A percentile compares a stretch with the other conserved stretches of the same genome.
Conservation (phyloP, 139 green algal genomes). For the Auxenochlorella protothecoides region DNA sequence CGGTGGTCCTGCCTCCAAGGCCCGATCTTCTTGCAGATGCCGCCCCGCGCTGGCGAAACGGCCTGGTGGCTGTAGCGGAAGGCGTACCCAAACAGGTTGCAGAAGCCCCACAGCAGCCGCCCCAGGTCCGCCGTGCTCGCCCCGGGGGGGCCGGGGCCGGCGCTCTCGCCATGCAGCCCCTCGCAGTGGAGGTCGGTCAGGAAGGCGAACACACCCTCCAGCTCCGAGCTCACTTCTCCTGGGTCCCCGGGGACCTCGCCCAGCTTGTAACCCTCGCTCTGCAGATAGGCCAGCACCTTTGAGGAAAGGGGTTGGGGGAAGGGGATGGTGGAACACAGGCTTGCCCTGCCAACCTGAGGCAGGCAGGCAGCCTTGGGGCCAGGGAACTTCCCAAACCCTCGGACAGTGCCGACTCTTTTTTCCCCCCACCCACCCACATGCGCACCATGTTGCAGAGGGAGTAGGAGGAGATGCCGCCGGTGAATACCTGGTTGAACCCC, state of each 20-base stretch:
- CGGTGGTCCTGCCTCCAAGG: slow-evolving; percentile 23
- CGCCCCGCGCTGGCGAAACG: slow-evolving; percentile 41
- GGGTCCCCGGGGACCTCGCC: background rate
- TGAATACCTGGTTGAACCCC: slow-evolving; percentile 63
- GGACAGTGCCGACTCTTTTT: no score
- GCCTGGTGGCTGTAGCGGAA: slow-evolving; percentile 40
- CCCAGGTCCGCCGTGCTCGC: slow-evolving; percentile 34
- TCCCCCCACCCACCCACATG: background rate
- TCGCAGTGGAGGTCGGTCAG: slow-evolving; percentile 5
- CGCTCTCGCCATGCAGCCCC: background rate
- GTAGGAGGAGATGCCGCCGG: slow-evolving; percentile 60
- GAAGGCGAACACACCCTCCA: slow-evolving; percentile 13
- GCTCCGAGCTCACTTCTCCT: background rate
- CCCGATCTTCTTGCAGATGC: slow-evolving; percentile 34
- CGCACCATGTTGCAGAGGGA: slow-evolving; percentile 53
- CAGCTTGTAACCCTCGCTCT: slow-evolving; percentile 21
- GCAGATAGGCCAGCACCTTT: slow-evolving; percentile 48
- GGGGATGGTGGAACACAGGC: background rate
- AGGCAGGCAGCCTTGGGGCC: background rate
- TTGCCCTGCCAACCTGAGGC: background rate
- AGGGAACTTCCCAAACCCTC: background rate
- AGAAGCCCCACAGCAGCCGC: slow-evolving; percentile 45
- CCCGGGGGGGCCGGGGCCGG: background rate
- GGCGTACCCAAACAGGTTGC: slow-evolving; percentile 33
- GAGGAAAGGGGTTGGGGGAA: background rate